Percentiles rank a stretch among this genome's conserved stretches.
These are phyloP conservation scores for Cyberlindnera americana DNA, from an alignment of 805 yeast genomes.

Conservation along the genomic window DNA sequence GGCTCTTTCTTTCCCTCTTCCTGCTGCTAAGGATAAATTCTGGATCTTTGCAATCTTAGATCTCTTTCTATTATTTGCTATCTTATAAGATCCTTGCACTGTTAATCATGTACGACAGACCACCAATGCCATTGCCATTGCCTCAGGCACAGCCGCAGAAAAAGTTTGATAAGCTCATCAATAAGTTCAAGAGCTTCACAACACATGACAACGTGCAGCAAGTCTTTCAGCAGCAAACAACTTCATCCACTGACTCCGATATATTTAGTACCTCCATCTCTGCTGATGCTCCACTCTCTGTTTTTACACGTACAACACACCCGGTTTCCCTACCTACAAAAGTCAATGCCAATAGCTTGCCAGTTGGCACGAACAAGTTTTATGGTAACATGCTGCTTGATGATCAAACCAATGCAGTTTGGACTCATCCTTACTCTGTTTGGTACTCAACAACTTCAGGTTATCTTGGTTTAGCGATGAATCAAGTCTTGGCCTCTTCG, in stretches of 20 bases:
- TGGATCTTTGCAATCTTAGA: slow-evolving; percentile 12
- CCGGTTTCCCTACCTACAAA: slow-evolving; percentile 28
- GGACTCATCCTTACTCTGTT: slow-evolving; percentile 80
- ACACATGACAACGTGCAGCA: slow-evolving; percentile 3
- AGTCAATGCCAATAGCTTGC: slow-evolving; percentile 27
- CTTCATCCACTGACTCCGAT: slow-evolving; percentile 22
- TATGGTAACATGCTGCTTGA: slow-evolving; percentile 70
- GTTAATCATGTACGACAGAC: slow-evolving; percentile 29
- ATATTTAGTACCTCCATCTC: slow-evolving; percentile 42
- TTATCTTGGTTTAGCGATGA: slow-evolving; percentile 59
- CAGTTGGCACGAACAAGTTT: slow-evolving; percentile 75
- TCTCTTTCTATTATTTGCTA: no score
- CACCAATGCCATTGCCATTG: slow-evolving; percentile 31
- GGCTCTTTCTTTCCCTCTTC: no score
- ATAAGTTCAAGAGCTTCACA: slow-evolving; percentile 18
- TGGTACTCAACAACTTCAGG: slow-evolving; percentile 55
- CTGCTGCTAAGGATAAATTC: no score
- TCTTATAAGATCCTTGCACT: no score
- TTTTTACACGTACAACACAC: slow-evolving; percentile 34
- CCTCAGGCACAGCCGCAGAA: slow-evolving; percentile 1
- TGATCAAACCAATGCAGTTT: slow-evolving; percentile 62
- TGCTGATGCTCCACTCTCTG: slow-evolving; percentile 39
- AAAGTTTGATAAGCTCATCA: slow-evolving; percentile 10
- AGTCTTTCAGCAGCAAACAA: slow-evolving; percentile 4
- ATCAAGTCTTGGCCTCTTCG: slow-evolving; percentile 57